Conservation (phyloP, 2,329 filamentous ascomycete genomes). For the Diaporthe eres region DNA sequence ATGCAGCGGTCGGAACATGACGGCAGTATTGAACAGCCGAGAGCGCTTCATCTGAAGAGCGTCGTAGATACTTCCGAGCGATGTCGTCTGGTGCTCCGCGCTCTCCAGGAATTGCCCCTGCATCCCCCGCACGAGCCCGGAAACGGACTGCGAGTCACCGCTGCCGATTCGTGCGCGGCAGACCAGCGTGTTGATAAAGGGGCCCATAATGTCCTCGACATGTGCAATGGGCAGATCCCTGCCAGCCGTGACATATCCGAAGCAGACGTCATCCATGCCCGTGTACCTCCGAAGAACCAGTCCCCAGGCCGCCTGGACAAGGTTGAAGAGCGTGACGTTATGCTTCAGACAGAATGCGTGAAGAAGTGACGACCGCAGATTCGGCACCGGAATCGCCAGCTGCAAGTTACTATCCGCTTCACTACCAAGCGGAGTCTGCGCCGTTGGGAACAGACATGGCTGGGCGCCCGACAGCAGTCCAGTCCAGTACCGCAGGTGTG, state of each 20-base stretch:
- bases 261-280: constrained; percentile 65
- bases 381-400: constrained; percentile 54
- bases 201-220: not conserved
- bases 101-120: not conserved
- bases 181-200: not conserved
- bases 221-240: not conserved
- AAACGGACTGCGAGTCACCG: not conserved
- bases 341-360: constrained; percentile 40
- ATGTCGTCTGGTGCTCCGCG: constrained; percentile 1
- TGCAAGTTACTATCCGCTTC: constrained; percentile 5
- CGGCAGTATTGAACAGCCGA: not conserved
- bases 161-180: not conserved
- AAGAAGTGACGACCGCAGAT: constrained; percentile 55
- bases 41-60: not conserved
- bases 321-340: constrained; percentile 60
- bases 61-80: constrained; percentile 1
- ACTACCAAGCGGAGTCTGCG: constrained; percentile 17
- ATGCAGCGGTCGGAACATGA: not conserved
- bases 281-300: constrained; percentile 69
- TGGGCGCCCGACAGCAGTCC: constrained; percentile 51
- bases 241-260: constrained; percentile 58
- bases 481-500: constrained; percentile 45
- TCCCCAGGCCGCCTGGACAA: constrained; percentile 67
- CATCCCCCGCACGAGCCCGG: not conserved
- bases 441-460: constrained; percentile 61